Percentiles rank a stretch among this genome's conserved stretches.
phyloP scores from a whole-genome alignment of 1,284 basidiomycete genomes.

The Laetiporus sulphureus region DNA sequence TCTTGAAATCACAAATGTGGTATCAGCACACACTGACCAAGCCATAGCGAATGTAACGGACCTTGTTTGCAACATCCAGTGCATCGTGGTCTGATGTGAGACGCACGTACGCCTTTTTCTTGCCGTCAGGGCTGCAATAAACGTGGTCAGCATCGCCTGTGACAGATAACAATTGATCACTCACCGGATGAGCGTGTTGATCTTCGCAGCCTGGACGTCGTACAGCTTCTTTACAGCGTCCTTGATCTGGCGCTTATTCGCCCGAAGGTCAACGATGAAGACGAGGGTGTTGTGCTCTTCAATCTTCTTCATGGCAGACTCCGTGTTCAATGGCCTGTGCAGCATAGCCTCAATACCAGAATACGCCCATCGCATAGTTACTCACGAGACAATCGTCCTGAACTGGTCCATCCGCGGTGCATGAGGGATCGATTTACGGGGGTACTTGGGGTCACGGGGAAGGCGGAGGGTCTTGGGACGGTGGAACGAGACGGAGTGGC shows the following conservation, averaged over 20 bases:
- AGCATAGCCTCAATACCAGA: background rate
- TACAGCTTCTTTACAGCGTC: slow-evolving; percentile 99
- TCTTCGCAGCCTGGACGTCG: slow-evolving; percentile 92
- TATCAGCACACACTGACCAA: background rate
- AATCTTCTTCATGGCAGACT: slow-evolving; percentile 96
- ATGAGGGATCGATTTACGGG: slow-evolving; percentile 90
- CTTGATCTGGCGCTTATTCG: slow-evolving; percentile 99
- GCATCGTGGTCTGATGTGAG: slow-evolving; percentile 96
- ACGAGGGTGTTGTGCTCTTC: slow-evolving; percentile 99
- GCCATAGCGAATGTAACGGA: slow-evolving; percentile 38
- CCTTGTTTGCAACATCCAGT: slow-evolving; percentile 98
- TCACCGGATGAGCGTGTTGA: slow-evolving; percentile 97
- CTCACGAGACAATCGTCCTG: slow-evolving; percentile 86
- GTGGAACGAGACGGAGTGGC: slow-evolving; percentile 90
- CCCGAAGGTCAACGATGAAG: slow-evolving; percentile 92
- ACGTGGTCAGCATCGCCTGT: no score
- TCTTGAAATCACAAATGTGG: slow-evolving; percentile 35
- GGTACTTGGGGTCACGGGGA: slow-evolving; percentile 85
- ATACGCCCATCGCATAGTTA: slow-evolving; percentile 10
- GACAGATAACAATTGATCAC: slow-evolving; percentile 21
- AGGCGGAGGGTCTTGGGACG: slow-evolving; percentile 93
- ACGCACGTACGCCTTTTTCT: slow-evolving; percentile 99
- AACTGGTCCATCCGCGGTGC: slow-evolving; percentile 97
- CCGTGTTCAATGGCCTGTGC: slow-evolving; percentile 69
- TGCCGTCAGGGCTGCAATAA: slow-evolving; percentile 81